Percentiles rank a stretch among this genome's conserved stretches.
phyloP scores from a whole-genome alignment of 192 early-diverging fungal species.

The Glomus cerebriforme region DNA sequence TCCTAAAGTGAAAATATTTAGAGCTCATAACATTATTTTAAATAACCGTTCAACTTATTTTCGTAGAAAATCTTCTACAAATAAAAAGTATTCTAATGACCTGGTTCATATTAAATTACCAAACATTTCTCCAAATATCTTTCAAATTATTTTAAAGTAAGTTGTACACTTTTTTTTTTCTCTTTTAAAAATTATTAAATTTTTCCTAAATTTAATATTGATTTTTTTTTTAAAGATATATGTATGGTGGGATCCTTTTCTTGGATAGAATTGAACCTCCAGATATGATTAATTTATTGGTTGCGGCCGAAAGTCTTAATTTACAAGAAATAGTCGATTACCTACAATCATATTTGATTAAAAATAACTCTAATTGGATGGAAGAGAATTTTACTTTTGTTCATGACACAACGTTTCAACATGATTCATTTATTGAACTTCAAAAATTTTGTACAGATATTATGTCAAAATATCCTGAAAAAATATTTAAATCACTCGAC shows the following conservation, averaged over 20 bases:
- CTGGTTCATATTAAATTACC: neutral
- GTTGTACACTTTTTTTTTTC: too few species aligned
- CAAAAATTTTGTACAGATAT: neutral
- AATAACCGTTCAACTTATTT: neutral
- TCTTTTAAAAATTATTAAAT: neutral
- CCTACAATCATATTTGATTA: constrained; percentile 4
- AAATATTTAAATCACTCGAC: neutral
- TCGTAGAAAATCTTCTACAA: neutral
- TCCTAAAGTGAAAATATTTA: neutral
- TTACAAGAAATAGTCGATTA: constrained; percentile 12
- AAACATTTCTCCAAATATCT: constrained; percentile 13
- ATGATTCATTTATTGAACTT: neutral
- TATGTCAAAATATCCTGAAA: neutral
- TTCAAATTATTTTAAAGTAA: constrained; percentile 29
- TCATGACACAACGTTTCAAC: neutral
- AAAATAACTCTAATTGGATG: neutral
- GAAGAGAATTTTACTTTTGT: neutral
- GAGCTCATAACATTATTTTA: neutral
- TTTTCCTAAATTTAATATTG: neutral
- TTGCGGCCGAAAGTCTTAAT: constrained; percentile 5
- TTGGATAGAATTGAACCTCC: neutral
- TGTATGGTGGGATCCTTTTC: constrained; percentile 6
- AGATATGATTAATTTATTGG: constrained; percentile 1
- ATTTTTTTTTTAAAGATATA: constrained; percentile 7
- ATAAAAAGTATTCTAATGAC: neutral